Evolutionary conservation across 2,329 filamentous ascomycete genomes (phyloP), one percentile per base, ranked within the genome.

Genomic region (Cyphellophora europaea): DNA sequence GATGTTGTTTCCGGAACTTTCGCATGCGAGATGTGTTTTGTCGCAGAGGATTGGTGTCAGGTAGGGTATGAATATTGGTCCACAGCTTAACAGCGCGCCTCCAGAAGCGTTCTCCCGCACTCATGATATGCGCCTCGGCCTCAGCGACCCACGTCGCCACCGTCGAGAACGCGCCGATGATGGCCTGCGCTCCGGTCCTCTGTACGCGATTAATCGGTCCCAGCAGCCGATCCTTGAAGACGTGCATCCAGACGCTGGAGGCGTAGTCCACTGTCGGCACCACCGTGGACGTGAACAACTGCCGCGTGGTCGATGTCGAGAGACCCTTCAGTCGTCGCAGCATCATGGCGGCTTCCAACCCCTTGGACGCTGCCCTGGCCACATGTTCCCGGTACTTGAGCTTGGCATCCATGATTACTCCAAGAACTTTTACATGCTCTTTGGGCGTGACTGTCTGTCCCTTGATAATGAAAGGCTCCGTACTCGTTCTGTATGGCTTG

Each of bases 341-440:
- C 31, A 19, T 17, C n/a, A 33, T n/a, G 13, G 31, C 31, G 15
- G 43, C 49, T 28, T 44, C 32, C 10, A 50, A 42, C 25, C 49
- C 47, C 38, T 53, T 55, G 17, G 47, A 47, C n/a, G 42, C 45
- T 11, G 38, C 41, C 8, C 33, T 49, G 8, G 43, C 43, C 1
- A 50, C 48, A n/a, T n/a, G n/a, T 30, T 54, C 34, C 34, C 48
- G 51, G 30, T 51, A 54, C 15, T 49, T 49, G 8, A 55, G 49
- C 43, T 44, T 44, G 2, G 38, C 32, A 36, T 54, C 52, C 30
- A 52, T 53, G 6, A 51, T 36, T 19, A 33, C 45, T 48, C 19
- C 31, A 16, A 33, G 31, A 19, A 33, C 23, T 16, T 33, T 33
- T 16, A 23, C 31, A 10, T 23, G 10, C 6, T 16, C 15, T 15